These are phyloP conservation scores for Suillus bovinus DNA, from an alignment of 768 basidiomycete genomes.

Conservation along the genomic window DNA sequence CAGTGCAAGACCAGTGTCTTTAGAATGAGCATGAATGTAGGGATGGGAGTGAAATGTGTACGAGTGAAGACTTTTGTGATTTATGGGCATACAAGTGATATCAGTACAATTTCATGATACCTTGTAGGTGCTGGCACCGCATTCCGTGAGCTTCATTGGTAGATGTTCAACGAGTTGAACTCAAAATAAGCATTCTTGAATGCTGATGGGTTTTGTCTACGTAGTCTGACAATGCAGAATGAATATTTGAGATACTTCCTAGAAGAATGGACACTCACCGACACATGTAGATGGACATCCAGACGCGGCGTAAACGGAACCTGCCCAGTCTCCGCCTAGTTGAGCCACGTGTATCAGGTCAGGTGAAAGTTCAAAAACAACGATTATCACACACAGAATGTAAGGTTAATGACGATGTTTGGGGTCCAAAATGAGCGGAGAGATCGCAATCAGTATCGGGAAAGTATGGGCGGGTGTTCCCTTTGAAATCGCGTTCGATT, in stretches of 20 bases:
- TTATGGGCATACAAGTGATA: neutral
- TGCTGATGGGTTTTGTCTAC: constrained; percentile 36
- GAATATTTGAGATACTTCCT: neutral
- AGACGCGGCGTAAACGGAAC: constrained; percentile 21
- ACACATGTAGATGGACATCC: constrained; percentile 30
- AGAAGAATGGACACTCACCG: constrained; percentile 18
- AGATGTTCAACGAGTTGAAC: constrained; percentile 39
- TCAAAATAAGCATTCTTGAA: constrained; percentile 42
- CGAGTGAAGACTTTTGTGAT: too few species aligned
- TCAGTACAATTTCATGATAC: neutral
- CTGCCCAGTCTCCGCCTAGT: constrained; percentile 33
- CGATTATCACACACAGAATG: constrained; percentile 24
- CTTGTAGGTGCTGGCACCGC: neutral
- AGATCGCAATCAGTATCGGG: constrained; percentile 62
- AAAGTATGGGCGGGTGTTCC: constrained; percentile 60
- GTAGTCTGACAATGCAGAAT: constrained; percentile 21
- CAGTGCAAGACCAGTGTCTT: too few species aligned
- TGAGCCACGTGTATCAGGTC: neutral
- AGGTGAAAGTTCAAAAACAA: constrained; percentile 12
- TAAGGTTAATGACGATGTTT: constrained; percentile 66
- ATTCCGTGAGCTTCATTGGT: constrained; percentile 21
- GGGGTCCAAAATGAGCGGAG: constrained; percentile 47
- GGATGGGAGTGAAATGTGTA: too few species aligned
- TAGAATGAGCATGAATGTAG: too few species aligned
- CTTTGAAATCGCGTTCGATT: constrained; percentile 29